phyloP scores from a whole-genome alignment of 495 filamentous ascomycete species.

The Aspergillus nidulans region DNA sequence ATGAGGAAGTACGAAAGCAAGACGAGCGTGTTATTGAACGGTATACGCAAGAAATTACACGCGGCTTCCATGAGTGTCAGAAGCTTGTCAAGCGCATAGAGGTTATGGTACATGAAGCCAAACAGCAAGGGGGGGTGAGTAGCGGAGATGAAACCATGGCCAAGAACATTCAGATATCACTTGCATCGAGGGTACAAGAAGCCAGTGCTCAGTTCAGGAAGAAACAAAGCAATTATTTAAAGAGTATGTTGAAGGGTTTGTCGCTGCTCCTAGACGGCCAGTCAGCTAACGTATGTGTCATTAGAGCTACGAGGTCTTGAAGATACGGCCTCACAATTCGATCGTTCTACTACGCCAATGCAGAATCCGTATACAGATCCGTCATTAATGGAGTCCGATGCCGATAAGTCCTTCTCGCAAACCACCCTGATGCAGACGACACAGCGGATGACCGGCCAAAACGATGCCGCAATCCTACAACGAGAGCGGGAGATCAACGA shows the following conservation, averaged over 20 bases:
- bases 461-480: conserved; percentile 83
- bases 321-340: conserved; percentile 57
- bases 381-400: conserved; percentile 81
- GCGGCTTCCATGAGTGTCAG: conserved; percentile 84
- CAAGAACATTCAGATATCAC: conserved; percentile 86
- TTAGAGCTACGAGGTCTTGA: conserved; percentile 81
- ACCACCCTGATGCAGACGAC: conserved; percentile 73
- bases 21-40: conserved; percentile 89
- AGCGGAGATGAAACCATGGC: conserved; percentile 90
- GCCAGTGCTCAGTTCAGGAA: conserved; percentile 89
- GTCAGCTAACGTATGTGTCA: conserved; percentile 10
- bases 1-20: conserved; percentile 75
- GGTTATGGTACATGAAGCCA: conserved; percentile 72
- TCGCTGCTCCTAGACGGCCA: not conserved
- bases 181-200: conserved; percentile 85
- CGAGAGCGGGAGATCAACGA: conserved; percentile 97
- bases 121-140: conserved; percentile 62
- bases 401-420: conserved; percentile 88
- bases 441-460: conserved; percentile 64
- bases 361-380: conserved; percentile 69
- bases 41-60: conserved; percentile 84
- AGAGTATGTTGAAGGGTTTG: conserved; percentile 55
- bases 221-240: conserved; percentile 94
- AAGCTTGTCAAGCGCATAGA: conserved; percentile 82
- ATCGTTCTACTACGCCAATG: conserved; percentile 60